Base-by-base conservation (phyloP, 2,329 filamentous ascomycete species). In the Oidium heveae region DNA sequence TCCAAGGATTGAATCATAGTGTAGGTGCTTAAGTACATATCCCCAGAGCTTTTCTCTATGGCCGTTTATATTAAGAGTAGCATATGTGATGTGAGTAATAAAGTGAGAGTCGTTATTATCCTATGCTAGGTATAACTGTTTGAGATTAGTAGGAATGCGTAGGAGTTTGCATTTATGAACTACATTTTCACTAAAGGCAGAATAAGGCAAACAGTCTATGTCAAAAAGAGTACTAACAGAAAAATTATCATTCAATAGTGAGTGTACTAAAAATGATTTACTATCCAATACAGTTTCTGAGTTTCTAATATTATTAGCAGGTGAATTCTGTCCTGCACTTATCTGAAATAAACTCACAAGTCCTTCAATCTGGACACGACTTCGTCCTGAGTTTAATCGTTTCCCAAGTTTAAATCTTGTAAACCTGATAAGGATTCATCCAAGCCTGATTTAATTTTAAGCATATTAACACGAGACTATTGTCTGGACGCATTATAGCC, bases 1-100 rank as follows among this genome's bases (percentile, higher is more conserved):
- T 9, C 47, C 47, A 51, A 51, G 47, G 47, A 51, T 51, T 36
- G n/a, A 51, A 51, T 51, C 47, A 18, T 51, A 51, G 34, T 51
- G 32, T n/a, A 51, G 34, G 9, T 28, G 22, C 34, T 51, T n/a
- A 34, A 34, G 33, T 16, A 51, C 34, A 32, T 51, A 50, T n/a
- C 47, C 47, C 47, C 47, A 51, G 13, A 34, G 12, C 15, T n/a
- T 24, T 36, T 51, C 47, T 51, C 28, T 10, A 15, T n/a, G 47
- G 15, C 47, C 47, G 34, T 51, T 34, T n/a, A 51, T 51, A 51
- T 34, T 13, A 34, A 51, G 47, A n/a, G 24, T 51, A n/a, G 18
- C 47, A 51, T 51, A n/a, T 4, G 47, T 51, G 16, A 51, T 51
- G 32, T 51, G 47, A 18, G 13, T 51, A 1, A 51, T 51, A n/a